Base-by-base conservation (phyloP, 176 grass and related monocot genomes). In the Oryza meyeriana region DNA sequence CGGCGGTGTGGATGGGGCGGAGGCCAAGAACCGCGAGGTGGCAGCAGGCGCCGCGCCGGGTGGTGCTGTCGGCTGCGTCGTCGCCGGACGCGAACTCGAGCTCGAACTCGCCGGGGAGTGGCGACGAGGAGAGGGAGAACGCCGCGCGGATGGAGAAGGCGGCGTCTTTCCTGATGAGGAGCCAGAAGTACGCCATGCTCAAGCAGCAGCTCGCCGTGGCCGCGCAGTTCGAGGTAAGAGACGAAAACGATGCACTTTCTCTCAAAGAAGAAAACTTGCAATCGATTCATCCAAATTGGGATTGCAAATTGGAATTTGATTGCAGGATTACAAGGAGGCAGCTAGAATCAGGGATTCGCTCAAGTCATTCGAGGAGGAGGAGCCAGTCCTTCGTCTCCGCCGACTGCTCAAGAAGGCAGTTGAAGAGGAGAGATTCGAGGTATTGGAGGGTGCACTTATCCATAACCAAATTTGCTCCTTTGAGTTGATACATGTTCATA, bases 311-410 rank as follows among this genome's bases (percentile, higher is more conserved):
- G 77, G 33, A 1, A 47, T 69, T 66, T 64, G 61, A 1, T 63
- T 20, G 76, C 74, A 97, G 91, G 91, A 97, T 85, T 97, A 97
- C 55, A 91, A 97, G 88, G 91, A 97, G 61, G 94, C 91, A 0
- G 91, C 91, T 14, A 87, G 91, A 69, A n/a, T 93, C 68, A 89
- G 91, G 81, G 91, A 93, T 61, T 97, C 86, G 25, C 68, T 97
- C 72, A 88, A 38, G 83, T 89, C 74, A 16, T 91, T 97, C 12
- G 91, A 93, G 87, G 91, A 93, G 28, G 90, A 93, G 39, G 91
- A 97, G 71, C 90, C 90, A 0, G 84, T 93, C 17, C 70, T 93
- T 30, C 88, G 88, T 20, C 91, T 97, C 41, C 88, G 76, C 57
- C 62, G 82, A 27, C 77, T 79, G 64, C 82, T 93, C 80, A 84